A percentile compares a stretch with the other conserved stretches of the same genome.
Evolutionary conservation across 2,329 filamentous ascomycete genomes (phyloP).

Genomic region (Pseudogymnoascus sp.): DNA sequence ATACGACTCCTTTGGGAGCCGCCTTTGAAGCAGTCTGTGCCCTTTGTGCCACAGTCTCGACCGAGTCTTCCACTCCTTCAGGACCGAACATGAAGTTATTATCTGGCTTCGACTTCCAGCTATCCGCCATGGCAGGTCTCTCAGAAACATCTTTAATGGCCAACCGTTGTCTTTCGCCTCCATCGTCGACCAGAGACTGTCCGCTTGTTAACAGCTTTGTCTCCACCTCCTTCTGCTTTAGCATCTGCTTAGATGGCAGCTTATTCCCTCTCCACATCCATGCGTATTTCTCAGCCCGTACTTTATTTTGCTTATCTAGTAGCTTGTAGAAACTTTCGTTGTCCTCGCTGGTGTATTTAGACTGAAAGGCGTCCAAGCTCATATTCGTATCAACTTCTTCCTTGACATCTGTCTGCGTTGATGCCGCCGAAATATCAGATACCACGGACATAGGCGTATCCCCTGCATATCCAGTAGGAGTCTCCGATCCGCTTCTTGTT

Average conservation of each 20-base stretch:
- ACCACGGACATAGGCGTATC: slow-evolving; percentile 63
- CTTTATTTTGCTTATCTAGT: slow-evolving; percentile 82
- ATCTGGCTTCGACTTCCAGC: slow-evolving; percentile 64
- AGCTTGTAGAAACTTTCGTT: slow-evolving; percentile 95
- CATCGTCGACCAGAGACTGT: slow-evolving; percentile 45
- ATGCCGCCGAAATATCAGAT: slow-evolving; percentile 31
- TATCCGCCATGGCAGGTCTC: slow-evolving; percentile 67
- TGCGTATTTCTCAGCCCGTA: slow-evolving; percentile 72
- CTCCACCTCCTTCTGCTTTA: slow-evolving; percentile 56
- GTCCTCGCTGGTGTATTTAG: slow-evolving; percentile 93
- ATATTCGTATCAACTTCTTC: slow-evolving; percentile 63
- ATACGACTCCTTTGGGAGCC: slow-evolving; percentile 67
- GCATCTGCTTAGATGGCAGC: slow-evolving; percentile 69
- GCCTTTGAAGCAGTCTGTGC: slow-evolving; percentile 64
- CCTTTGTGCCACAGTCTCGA: slow-evolving; percentile 56
- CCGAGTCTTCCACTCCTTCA: slow-evolving; percentile 51
- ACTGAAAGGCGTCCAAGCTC: slow-evolving; percentile 77
- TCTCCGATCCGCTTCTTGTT: slow-evolving; percentile 35
- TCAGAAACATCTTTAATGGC: slow-evolving; percentile 60
- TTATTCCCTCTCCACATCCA: slow-evolving; percentile 88
- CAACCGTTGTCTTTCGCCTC: slow-evolving; percentile 45
- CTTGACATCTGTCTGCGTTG: slow-evolving; percentile 31
- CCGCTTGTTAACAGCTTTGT: slow-evolving; percentile 40
- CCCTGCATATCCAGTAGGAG: slow-evolving; percentile 58
- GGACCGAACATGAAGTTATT: slow-evolving; percentile 85